Percentiles rank a stretch among this genome's conserved stretches.
phyloP scores from a whole-genome alignment of 768 basidiomycete genomes.

The Rhodotorula babjevae region DNA sequence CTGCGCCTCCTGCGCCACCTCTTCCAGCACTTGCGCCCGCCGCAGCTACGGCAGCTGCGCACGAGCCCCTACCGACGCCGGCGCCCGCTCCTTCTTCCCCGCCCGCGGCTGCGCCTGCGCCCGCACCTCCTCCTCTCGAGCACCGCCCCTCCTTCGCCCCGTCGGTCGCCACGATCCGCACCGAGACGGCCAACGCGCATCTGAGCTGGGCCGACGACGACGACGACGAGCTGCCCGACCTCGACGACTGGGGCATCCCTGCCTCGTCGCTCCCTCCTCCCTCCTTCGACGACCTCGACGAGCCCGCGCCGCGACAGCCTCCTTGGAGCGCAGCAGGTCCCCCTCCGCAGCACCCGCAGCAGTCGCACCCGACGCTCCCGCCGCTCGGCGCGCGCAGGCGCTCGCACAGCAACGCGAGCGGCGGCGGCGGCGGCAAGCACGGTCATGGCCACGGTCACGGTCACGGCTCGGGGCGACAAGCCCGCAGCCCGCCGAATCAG shows the following conservation, averaged over 20 bases:
- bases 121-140: neutral
- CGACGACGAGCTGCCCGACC: constrained; percentile 70
- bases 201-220: constrained; percentile 88
- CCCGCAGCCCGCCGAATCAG: neutral
- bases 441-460: neutral
- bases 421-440: neutral
- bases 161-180: neutral
- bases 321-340: too few relatives aligned
- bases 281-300: neutral
- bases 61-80: neutral
- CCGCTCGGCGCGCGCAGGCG: neutral
- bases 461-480: too few relatives aligned
- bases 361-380: neutral
- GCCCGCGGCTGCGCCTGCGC: neutral
- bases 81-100: neutral
- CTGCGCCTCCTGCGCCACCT: too few relatives aligned
- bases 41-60: too few relatives aligned
- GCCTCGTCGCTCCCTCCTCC: neutral
- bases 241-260: constrained; percentile 78
- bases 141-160: constrained; percentile 45
- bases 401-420: neutral
- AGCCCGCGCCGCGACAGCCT: neutral
- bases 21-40: too few relatives aligned
- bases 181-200: constrained; percentile 52
- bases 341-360: neutral